Evolutionary conservation across 2,329 filamentous ascomycete genomes (phyloP).

Genomic region (Thielaviopsis ethacetica): DNA sequence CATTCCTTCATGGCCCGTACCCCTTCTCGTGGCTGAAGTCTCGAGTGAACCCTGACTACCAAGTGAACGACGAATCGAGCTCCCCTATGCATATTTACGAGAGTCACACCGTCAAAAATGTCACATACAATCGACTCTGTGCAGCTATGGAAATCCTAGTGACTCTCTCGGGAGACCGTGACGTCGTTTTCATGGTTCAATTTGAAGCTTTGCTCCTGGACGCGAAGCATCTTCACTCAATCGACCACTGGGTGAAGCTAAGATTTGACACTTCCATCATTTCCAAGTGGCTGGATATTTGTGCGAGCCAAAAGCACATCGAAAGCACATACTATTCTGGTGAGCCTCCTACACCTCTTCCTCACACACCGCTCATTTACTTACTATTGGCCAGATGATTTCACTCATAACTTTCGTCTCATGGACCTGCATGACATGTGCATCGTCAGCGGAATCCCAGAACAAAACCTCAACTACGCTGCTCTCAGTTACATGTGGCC

Average conservation of each 20-base stretch:
- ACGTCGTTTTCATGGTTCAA: constrained; percentile 1
- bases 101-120: not conserved
- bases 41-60: too few relatives aligned
- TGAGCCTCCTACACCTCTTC: not conserved
- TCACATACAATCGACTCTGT: not conserved
- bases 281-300: not conserved
- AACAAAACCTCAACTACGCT: constrained; percentile 17
- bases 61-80: too few relatives aligned
- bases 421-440: constrained; percentile 1
- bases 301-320: not conserved
- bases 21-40: not conserved
- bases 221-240: not conserved
- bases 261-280: not conserved
- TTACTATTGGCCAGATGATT: not conserved
- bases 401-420: not conserved
- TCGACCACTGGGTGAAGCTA: not conserved
- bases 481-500: constrained; percentile 30
- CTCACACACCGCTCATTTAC: not conserved
- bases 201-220: not conserved
- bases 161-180: not conserved
- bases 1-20: not conserved
- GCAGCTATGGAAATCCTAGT: not conserved
- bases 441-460: not conserved
- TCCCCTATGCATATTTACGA: not conserved
- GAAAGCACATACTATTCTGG: not conserved